Percentiles rank a stretch among this genome's conserved stretches.
Conservation (phyloP, 176 grass and related monocot genomes). For the Aechmea fasciata region DNA sequence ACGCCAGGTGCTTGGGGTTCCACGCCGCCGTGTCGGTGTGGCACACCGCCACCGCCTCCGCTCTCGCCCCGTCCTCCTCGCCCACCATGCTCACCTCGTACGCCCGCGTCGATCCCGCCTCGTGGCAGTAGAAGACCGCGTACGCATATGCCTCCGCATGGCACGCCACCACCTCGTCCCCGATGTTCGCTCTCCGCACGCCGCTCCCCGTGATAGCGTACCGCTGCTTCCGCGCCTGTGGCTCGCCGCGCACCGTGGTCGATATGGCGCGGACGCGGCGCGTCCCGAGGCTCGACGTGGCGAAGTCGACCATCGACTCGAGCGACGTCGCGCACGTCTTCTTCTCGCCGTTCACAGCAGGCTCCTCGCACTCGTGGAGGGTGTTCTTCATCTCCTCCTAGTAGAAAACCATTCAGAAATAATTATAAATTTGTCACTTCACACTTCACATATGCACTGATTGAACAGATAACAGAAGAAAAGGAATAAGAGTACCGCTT, state of each 20-base stretch:
- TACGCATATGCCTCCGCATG: conserved; percentile 71
- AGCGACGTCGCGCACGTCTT: conserved; percentile 79
- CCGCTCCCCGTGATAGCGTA: conserved; percentile 35
- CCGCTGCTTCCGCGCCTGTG: conserved; percentile 33
- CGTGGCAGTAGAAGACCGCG: conserved; percentile 78
- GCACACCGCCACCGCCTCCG: conserved; percentile 65
- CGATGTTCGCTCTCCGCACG: conserved; percentile 21
- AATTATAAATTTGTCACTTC: no score
- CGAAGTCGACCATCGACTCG: conserved; percentile 94
- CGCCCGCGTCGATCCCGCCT: conserved; percentile 38
- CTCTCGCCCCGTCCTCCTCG: conserved; percentile 34
- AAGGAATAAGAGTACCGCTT: neutral
- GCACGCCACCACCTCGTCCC: conserved; percentile 45
- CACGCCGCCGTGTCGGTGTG: conserved; percentile 65
- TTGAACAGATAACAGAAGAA: no score
- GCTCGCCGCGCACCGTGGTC: conserved; percentile 29
- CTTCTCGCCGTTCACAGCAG: conserved; percentile 39
- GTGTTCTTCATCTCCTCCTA: neutral
- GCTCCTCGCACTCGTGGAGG: conserved; percentile 38
- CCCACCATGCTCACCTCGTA: conserved; percentile 72
- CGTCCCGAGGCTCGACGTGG: conserved; percentile 52
- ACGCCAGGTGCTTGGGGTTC: conserved; percentile 75
- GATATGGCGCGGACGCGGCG: conserved; percentile 36
- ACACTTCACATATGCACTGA: no score
- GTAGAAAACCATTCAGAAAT: no score